Evolutionary conservation across 2,329 filamentous ascomycete species (phyloP).

Genomic region (Fusarium zealandicum): DNA sequence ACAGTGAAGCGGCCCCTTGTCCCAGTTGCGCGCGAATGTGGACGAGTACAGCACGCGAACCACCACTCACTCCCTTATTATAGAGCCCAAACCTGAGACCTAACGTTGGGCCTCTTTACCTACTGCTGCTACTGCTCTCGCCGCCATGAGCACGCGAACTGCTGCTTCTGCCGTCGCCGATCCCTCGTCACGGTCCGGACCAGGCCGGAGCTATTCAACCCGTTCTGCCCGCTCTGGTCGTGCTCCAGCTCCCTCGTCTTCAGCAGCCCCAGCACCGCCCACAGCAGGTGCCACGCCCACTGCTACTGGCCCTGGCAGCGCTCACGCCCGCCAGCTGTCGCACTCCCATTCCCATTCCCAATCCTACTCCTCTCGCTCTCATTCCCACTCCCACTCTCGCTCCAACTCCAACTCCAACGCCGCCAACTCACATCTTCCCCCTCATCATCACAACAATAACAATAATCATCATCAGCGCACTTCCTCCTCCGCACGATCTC

Average conservation of each 20-base stretch:
- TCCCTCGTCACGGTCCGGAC: constrained; percentile 40
- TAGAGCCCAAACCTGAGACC: constrained; percentile 10
- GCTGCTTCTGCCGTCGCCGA: constrained; percentile 34
- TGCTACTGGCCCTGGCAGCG: constrained; percentile 27
- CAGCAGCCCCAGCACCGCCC: constrained; percentile 29
- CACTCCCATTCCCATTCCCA: constrained; percentile 29
- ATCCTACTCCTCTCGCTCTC: constrained; percentile 29
- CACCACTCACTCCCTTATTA: constrained; percentile 27
- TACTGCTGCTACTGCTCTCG: constrained; percentile 4
- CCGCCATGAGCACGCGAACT: constrained; percentile 38
- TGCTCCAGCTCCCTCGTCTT: constrained; percentile 30
- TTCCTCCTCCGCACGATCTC: constrained; percentile 50
- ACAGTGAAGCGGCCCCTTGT: background rate
- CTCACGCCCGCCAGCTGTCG: constrained; percentile 38
- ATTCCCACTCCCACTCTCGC: constrained; percentile 36
- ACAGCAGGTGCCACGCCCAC: constrained; percentile 32
- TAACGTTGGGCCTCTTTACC: background rate
- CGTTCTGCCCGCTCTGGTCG: constrained; percentile 43
- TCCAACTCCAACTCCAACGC: constrained; percentile 39
- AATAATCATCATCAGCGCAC: constrained; percentile 47
- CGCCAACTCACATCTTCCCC: constrained; percentile 36
- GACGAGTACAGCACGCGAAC: constrained; percentile 11
- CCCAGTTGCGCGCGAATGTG: background rate
- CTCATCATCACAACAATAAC: constrained; percentile 29
- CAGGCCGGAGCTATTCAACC: constrained; percentile 47